Base-by-base conservation (phyloP, 106 monocot genomes). In the Dactylorhiza incarnata region DNA sequence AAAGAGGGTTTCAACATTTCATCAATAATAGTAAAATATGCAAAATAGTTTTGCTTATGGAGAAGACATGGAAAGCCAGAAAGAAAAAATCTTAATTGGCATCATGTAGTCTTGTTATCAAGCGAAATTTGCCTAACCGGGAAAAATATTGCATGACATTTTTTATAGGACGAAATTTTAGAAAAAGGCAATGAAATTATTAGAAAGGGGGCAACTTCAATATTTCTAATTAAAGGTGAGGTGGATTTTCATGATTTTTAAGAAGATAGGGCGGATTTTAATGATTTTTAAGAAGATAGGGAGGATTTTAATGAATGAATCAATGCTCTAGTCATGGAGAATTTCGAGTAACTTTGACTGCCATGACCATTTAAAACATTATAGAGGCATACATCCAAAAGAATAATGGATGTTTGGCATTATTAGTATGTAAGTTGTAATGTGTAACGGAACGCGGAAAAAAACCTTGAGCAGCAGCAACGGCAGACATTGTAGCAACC, bases 401-500 rank as follows among this genome's bases (percentile, higher is more conserved):
- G 15, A 54, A 54, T n/a, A 54, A 15, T 5, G 15, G 2, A 54
- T n/a, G 14, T 5, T 20, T 44, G 14, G 44, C 22, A 29, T 14
- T 7, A 43, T 29, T 68, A 9, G 26, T 68, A 5, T 7, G 68
- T 22, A 68, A 1, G 16, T 68, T 5, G 22, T 68, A 3, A 37
- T 26, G 43, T 45, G 68, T 68, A 54, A 54, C n/a, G 1, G 54
- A 5, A n/a, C 7, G 19, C n/a, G 9, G 49, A 72, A 56, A 47
- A 62, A 54, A 80, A 91, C 90, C 94, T 83, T 88, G 85, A 50
- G 94, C 86, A 69, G 94, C 90, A 72, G 91, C 90, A 77, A 94
- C 81, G 56, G 94, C 94, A 67, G 90, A 86, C 94, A 94, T 94
- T 37, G 88, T 85, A 53, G 90, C 90, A 69, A 94, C 94, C 73